Base-by-base conservation (phyloP, 192 early-diverging fungal genomes). In the Coemansia sp. region DNA sequence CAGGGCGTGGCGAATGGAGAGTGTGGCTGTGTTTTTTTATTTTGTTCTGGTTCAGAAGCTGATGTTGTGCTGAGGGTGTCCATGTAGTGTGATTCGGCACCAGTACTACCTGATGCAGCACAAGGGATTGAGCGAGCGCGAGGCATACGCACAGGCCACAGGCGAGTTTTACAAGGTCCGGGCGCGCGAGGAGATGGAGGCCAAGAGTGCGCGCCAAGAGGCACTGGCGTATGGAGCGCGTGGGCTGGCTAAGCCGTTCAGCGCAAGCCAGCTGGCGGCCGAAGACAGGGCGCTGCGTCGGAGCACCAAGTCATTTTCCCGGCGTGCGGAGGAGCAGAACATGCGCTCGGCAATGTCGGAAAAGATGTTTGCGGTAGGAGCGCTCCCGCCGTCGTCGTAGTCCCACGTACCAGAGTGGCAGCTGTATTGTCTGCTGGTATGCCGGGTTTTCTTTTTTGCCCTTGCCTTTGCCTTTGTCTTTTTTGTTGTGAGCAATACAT, bases 101-200 rank as follows among this genome's bases (percentile, higher is more conserved):
- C 91, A 95, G 75, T 50, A 92, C 62, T 86, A 91, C 77, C 82
- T 95, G 43, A 93, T 94, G 86, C 72, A 82, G 31, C 55, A 45
- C 16, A 61, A 83, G 55, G 84, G 84, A 36, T 75, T 91, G 68
- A 75, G 88, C 23, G 85, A 90, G 74, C 84, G 88, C 65, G 86
- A 88, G 41, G 94, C 95, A 16, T 97, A 97, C 64, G 85, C 83
- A 39, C 82, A 84, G 52, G 91, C 91, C 21, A 88, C 92, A 13
- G 59, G 69, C 13, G 92, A 93, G 65, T 95, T 97, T 72, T 95
- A 95, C 71, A 70, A 73, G 56, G 73, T 88, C 58, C 88, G 95
- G 43, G 90, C 88, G 37, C 88, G 86, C 41, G 85, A 93, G 68
- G 95, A 97, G 65, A 68, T 83, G 28, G 86, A 89, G 67, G 84